Evolutionary conservation across 2,329 filamentous ascomycete species (phyloP).

Genomic region (Tolypocladium guangdongense): DNA sequence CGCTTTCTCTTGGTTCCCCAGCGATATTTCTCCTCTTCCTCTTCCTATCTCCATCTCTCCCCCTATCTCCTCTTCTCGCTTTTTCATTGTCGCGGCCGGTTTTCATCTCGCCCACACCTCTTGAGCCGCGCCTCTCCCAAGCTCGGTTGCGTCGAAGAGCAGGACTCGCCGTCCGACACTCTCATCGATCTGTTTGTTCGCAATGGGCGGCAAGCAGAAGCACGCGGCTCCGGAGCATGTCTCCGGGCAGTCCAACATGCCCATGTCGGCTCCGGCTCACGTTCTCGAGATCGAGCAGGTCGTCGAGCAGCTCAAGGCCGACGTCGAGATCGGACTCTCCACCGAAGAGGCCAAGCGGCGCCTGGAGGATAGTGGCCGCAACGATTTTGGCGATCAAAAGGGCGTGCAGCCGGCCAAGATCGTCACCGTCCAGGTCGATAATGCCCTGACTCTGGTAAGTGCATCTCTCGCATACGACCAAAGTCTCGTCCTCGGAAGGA

Average conservation of each 20-base stretch:
- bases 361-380: slow-evolving; percentile 46
- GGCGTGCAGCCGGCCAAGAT: slow-evolving; percentile 54
- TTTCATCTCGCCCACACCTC: not conserved
- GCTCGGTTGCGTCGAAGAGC: not conserved
- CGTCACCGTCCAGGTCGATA: slow-evolving; percentile 53
- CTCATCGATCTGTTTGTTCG: not conserved
- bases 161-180: not conserved
- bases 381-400: slow-evolving; percentile 50
- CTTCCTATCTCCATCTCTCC: too few species aligned
- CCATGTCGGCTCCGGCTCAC: slow-evolving; percentile 52
- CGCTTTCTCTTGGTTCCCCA: not conserved
- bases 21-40: not conserved
- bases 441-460: slow-evolving; percentile 55
- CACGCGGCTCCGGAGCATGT: slow-evolving; percentile 14
- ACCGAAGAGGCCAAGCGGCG: slow-evolving; percentile 41
- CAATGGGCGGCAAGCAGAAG: slow-evolving; percentile 14
- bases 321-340: slow-evolving; percentile 46
- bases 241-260: slow-evolving; percentile 33
- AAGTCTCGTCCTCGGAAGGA: not conserved
- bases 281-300: slow-evolving; percentile 42
- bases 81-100: not conserved
- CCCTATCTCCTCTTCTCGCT: not conserved
- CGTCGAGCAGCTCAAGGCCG: slow-evolving; percentile 41
- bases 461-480: too few species aligned
- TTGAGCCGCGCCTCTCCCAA: not conserved